Base-by-base conservation (phyloP, 2,329 filamentous ascomycete genomes). In the Didymella exigua region DNA sequence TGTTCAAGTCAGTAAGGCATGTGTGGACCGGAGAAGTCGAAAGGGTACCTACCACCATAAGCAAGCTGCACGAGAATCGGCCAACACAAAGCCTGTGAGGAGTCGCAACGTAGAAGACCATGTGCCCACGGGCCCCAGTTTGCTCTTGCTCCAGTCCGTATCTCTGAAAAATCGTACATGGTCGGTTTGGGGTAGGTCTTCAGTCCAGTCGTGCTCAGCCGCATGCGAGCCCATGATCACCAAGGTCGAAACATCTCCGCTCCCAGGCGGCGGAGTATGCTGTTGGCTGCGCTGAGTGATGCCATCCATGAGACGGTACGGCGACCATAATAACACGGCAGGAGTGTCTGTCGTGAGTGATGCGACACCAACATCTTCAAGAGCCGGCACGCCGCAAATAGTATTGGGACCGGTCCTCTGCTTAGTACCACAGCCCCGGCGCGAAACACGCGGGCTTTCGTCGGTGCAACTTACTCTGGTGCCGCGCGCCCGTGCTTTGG, bases 101-200 rank as follows among this genome's bases (percentile, higher is more conserved):
- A 70, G 53, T 23, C 63, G 67, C 58, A 73, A 58, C n/a, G 63
- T 68, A 7, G 59, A 49, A 16, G 61, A 58, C 71, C 71, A 74
- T 14, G 43, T 47, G 13, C 31, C 41, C 26, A 68, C 47, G 5
- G 69, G 68, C 4, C 71, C 71, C 42, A 74, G 53, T n/a, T 33
- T 36, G 45, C 56, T 70, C 29, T 44, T 44, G 31, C 62, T 54
- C 71, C 70, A 74, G 47, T 72, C 60, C 0, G 62, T 66, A 5
- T 60, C 45, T 27, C 63, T 60, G 49, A 74, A 73, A 58, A 74
- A 73, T 55, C 65, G 67, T 13, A 72, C 63, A 62, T 74, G 70
- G 16, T 65, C 62, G 4, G 65, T 72, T 31, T 69, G 50, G 24
- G 68, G 69, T 5, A 74, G 59, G 27, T 62, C 59, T 24, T 55